A percentile compares a stretch with the other conserved stretches of the same genome.
phyloP scores from a whole-genome alignment of 1,284 basidiomycete genomes.

The Leccinum fuscescens region DNA sequence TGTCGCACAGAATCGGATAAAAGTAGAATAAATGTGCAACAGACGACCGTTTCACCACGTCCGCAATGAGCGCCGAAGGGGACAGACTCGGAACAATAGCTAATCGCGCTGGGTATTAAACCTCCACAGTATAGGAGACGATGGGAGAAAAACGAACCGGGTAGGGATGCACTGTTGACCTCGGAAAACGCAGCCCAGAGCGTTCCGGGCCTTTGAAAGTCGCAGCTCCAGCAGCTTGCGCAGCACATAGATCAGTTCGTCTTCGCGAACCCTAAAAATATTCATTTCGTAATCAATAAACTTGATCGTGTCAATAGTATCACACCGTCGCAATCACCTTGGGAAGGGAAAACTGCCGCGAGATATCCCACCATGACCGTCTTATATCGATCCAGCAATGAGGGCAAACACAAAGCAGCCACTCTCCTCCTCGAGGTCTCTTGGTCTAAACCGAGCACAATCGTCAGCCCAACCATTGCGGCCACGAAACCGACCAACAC shows the following conservation, averaged over 20 bases:
- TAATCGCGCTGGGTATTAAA: constrained; percentile 4
- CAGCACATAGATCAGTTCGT: constrained; percentile 85
- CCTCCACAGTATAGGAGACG: neutral
- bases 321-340: constrained; percentile 45
- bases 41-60: constrained; percentile 68
- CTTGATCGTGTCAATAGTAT: neutral
- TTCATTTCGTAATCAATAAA: neutral
- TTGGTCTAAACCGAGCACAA: constrained; percentile 44
- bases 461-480: neutral
- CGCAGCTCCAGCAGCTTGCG: constrained; percentile 69
- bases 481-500: constrained; percentile 53
- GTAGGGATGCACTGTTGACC: constrained; percentile 48
- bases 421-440: constrained; percentile 60
- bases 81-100: constrained; percentile 36
- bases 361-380: constrained; percentile 65
- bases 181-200: constrained; percentile 74
- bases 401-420: constrained; percentile 67
- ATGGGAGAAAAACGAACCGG: constrained; percentile 41
- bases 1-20: constrained; percentile 75
- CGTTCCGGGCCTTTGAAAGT: constrained; percentile 62
- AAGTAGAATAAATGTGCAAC: constrained; percentile 84
- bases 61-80: constrained; percentile 56
- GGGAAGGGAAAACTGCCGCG: constrained; percentile 58
- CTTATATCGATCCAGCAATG: constrained; percentile 73
- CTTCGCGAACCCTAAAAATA: constrained; percentile 69